phyloP scores from a whole-genome alignment of 2,329 filamentous ascomycete genomes.

The Biscogniauxia sp. region DNA sequence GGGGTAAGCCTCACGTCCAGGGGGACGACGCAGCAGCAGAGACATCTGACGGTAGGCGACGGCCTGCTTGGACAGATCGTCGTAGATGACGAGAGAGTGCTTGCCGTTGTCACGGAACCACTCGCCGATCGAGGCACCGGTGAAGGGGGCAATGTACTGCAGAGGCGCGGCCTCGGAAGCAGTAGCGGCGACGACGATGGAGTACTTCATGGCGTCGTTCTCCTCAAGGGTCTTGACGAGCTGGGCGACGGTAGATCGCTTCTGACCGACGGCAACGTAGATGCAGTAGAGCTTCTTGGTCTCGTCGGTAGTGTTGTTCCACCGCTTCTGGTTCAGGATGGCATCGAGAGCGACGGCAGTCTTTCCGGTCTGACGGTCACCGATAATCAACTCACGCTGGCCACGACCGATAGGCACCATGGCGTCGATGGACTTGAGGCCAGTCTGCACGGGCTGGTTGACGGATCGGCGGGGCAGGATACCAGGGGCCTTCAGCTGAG shows the following conservation, averaged over 20 bases:
- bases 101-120: conserved; percentile 81
- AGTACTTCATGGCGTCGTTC: conserved; percentile 99
- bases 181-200: conserved; percentile 87
- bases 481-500: conserved; percentile 97
- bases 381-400: conserved; percentile 99
- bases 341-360: conserved; percentile 96
- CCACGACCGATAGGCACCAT: conserved; percentile 99
- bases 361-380: conserved; percentile 99
- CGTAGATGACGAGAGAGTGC: conserved; percentile 87
- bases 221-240: conserved; percentile 99
- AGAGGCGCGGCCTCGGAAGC: conserved; percentile 95
- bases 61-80: conserved; percentile 97
- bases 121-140: conserved; percentile 66
- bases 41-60: conserved; percentile 99
- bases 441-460: conserved; percentile 98
- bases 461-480: conserved; percentile 97
- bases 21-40: conserved; percentile 92
- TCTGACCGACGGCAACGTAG: conserved; percentile 99
- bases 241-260: conserved; percentile 98
- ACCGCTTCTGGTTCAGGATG: conserved; percentile 99
- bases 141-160: conserved; percentile 93
- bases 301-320: conserved; percentile 87
- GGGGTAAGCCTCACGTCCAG: conserved; percentile 98
- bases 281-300: conserved; percentile 99
- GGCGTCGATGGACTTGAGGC: conserved; percentile 98